Evolutionary conservation across 306 rosid genomes (phyloP).

Genomic region (Fragaria iinumae): DNA sequence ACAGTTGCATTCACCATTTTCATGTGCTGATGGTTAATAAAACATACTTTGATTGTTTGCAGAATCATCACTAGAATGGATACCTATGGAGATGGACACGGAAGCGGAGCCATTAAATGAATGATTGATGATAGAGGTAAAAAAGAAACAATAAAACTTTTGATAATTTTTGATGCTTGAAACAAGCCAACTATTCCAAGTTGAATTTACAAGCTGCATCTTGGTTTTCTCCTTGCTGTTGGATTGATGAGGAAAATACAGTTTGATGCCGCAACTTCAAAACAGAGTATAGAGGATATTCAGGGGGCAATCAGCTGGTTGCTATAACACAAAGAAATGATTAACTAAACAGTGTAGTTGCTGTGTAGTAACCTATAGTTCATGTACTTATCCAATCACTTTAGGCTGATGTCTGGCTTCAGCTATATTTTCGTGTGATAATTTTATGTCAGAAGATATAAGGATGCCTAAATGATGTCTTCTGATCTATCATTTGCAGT

Average conservation of each 20-base stretch:
- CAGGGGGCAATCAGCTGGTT: conserved; percentile 22
- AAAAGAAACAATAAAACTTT: conserved; percentile 5
- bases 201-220: background rate
- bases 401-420: conserved; percentile 4
- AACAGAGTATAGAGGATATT: background rate
- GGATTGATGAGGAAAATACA: background rate
- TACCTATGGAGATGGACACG: conserved; percentile 47
- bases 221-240: conserved; percentile 5
- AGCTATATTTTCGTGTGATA: conserved; percentile 9
- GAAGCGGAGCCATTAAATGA: conserved; percentile 84
- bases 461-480: background rate
- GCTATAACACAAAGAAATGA: conserved; percentile 23
- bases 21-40: conserved; percentile 13
- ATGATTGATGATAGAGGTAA: conserved; percentile 33
- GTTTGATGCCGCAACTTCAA: conserved; percentile 2
- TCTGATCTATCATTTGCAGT: background rate
- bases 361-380: conserved; percentile 3
- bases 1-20: background rate
- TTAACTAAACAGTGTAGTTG: conserved; percentile 6
- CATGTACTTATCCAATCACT: conserved; percentile 12
- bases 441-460: background rate
- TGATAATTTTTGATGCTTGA: conserved; percentile 10
- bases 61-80: conserved; percentile 77
- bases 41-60: conserved; percentile 25
- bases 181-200: conserved; percentile 7